A percentile compares a stretch with the other conserved stretches of the same genome.
Evolutionary conservation across 2,329 filamentous ascomycete genomes (phyloP).

Genomic region (Scytalidium sp.): DNA sequence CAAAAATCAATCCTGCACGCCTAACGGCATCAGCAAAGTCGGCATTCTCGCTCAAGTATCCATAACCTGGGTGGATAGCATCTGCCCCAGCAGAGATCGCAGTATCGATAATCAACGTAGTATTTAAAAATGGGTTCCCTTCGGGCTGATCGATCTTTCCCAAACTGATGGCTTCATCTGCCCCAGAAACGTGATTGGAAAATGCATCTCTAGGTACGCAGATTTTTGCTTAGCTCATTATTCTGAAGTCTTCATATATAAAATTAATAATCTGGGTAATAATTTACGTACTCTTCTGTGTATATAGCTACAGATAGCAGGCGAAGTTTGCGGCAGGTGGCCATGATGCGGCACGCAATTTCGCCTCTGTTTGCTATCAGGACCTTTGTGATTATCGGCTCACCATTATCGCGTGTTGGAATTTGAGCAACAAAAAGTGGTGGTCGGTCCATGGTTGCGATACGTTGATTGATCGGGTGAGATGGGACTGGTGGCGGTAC

Average conservation of each 20-base stretch:
- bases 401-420: not conserved
- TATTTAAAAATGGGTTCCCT: conserved; percentile 58
- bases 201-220: conserved; percentile 60
- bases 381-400: conserved; percentile 41
- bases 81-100: conserved; percentile 62
- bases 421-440: no score
- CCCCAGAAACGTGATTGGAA: conserved; percentile 67
- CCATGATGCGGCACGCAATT: conserved; percentile 69
- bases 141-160: conserved; percentile 42
- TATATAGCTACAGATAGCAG: conserved; percentile 70
- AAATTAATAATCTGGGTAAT: not conserved
- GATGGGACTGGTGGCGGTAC: no score
- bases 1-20: conserved; percentile 65
- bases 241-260: not conserved
- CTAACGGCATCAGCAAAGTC: conserved; percentile 63
- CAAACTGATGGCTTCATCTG: conserved; percentile 64
- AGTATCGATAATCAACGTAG: conserved; percentile 62
- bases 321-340: conserved; percentile 63
- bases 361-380: conserved; percentile 75
- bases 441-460: no score
- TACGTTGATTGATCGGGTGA: no score
- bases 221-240: not conserved
- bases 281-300: conserved; percentile 37
- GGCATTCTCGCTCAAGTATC: conserved; percentile 65
- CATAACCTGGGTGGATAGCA: conserved; percentile 69